Conservation (phyloP, 352 stramenopile genomes). For the Globisporangium viniferum region DNA sequence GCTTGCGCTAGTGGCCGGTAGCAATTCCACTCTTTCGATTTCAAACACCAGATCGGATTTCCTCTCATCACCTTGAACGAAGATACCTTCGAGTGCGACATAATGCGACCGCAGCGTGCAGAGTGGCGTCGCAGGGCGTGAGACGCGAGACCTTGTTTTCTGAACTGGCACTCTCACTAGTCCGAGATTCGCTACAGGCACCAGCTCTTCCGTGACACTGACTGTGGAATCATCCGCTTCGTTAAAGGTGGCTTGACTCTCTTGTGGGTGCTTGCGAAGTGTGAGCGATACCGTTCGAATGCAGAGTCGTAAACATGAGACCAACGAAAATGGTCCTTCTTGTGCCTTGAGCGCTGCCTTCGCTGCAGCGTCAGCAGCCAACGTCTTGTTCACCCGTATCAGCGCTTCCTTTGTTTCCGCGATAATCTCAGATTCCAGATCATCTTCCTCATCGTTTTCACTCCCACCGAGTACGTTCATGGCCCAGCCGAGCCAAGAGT, state of each 20-base stretch:
- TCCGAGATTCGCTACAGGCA: conserved; percentile 81
- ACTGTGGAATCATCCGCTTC: conserved; percentile 16
- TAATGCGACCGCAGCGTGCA: conserved; percentile 51
- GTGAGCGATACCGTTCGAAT: conserved; percentile 57
- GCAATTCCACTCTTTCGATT: conserved; percentile 59
- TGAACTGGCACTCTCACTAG: conserved; percentile 63
- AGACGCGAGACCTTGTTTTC: conserved; percentile 40
- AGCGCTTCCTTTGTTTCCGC: conserved; percentile 60
- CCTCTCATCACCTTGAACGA: conserved; percentile 27
- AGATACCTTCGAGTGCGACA: conserved; percentile 44
- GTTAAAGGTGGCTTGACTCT: conserved; percentile 13
- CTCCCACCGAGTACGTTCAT: conserved; percentile 52
- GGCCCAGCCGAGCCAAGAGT: conserved; percentile 68
- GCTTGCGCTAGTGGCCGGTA: conserved; percentile 25
- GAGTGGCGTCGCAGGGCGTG: conserved; percentile 57
- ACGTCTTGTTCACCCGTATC: conserved; percentile 21
- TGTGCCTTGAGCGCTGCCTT: conserved; percentile 5
- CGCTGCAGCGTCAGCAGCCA: conserved; percentile 13
- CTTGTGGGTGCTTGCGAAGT: conserved; percentile 52
- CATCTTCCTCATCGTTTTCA: conserved; percentile 62
- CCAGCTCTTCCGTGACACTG: conserved; percentile 45
- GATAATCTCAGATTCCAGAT: conserved; percentile 65
- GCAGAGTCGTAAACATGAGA: conserved; percentile 52
- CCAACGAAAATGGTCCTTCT: conserved; percentile 21
- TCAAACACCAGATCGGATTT: conserved; percentile 63